A percentile compares a stretch with the other conserved stretches of the same genome.
phyloP scores from a whole-genome alignment of 108 stramenopile species.

The Cyclotella choctawhatcheeana region DNA sequence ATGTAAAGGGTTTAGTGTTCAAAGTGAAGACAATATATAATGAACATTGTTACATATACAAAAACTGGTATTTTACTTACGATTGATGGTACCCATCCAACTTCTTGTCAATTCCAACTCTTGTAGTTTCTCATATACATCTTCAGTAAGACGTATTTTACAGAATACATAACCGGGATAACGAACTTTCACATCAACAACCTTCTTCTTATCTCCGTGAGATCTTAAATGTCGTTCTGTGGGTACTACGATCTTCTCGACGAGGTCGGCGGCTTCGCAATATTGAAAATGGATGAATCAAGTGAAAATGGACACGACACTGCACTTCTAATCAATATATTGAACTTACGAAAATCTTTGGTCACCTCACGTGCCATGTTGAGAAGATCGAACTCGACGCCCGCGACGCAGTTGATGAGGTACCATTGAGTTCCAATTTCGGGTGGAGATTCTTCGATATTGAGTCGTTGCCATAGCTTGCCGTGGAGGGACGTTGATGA shows the following conservation, averaged over 20 bases:
- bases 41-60: too few relatives aligned
- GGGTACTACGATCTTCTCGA: constrained; percentile 76
- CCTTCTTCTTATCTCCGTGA: constrained; percentile 83
- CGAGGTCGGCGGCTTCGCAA: constrained; percentile 48
- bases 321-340: too few relatives aligned
- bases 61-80: too few relatives aligned
- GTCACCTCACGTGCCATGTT: constrained; percentile 56
- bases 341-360: constrained; percentile 36
- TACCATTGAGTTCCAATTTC: constrained; percentile 68
- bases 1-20: too few relatives aligned
- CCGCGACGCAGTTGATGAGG: constrained; percentile 84
- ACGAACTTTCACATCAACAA: constrained; percentile 78
- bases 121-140: constrained; percentile 78
- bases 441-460: constrained; percentile 78
- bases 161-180: constrained; percentile 89
- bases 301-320: too few relatives aligned
- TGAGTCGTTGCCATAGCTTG: constrained; percentile 58
- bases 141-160: constrained; percentile 67
- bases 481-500: constrained; percentile 33
- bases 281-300: too few relatives aligned
- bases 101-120: constrained; percentile 72
- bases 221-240: constrained; percentile 60
- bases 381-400: constrained; percentile 73
- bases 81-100: constrained; percentile 88
- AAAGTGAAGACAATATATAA: too few relatives aligned